These are phyloP conservation scores for Golovinomyces cichoracearum DNA, from an alignment of 2,329 filamentous ascomycete species.

Conservation along the genomic window DNA sequence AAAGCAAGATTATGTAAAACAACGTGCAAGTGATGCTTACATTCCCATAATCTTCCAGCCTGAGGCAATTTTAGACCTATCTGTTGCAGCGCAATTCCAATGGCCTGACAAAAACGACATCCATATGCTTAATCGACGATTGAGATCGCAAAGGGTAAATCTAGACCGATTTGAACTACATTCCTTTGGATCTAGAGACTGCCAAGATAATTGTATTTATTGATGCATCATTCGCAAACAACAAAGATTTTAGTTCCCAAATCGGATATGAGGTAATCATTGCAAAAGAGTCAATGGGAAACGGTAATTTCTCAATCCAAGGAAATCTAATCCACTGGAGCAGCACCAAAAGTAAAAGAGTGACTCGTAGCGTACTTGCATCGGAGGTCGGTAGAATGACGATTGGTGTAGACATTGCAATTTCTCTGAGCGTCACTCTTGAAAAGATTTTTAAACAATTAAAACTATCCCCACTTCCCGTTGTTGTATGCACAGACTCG, in stretches of 20 bases:
- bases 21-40: neutral
- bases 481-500: neutral
- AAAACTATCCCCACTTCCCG: neutral
- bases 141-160: neutral
- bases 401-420: neutral
- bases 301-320: neutral
- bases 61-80: slow-evolving; percentile 2
- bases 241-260: neutral
- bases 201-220: neutral
- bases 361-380: neutral
- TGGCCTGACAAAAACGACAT: neutral
- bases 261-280: neutral
- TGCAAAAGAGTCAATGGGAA: neutral
- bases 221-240: neutral
- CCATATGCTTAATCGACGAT: neutral
- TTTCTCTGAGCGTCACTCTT: neutral
- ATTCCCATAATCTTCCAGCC: slow-evolving; percentile 2
- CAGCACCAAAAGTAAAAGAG: neutral
- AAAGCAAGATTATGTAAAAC: neutral
- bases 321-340: neutral
- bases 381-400: neutral
- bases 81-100: neutral
- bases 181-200: neutral
- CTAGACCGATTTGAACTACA: neutral
- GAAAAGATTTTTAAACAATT: neutral